phyloP scores from a whole-genome alignment of 352 stramenopile genomes.

The Phytopythium cucurbitacearum region DNA sequence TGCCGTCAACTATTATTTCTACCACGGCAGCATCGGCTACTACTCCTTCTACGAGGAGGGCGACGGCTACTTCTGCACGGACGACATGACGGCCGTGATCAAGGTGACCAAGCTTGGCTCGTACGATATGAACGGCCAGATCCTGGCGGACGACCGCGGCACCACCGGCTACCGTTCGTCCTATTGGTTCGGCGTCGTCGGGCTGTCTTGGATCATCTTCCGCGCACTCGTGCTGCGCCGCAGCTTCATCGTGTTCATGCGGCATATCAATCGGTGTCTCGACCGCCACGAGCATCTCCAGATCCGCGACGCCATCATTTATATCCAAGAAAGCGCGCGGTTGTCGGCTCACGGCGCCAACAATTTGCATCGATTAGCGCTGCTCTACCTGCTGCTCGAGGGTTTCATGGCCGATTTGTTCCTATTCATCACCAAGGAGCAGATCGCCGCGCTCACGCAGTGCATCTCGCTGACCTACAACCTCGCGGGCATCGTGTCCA shows the following conservation, averaged over 20 bases:
- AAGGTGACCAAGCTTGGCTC: conserved; percentile 14
- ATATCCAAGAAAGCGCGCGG: conserved; percentile 17
- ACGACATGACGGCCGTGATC: conserved; percentile 21
- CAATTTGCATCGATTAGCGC: conserved; percentile 11
- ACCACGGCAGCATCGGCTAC: conserved; percentile 13
- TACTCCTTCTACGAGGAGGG: conserved; percentile 23
- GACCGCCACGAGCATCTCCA: conserved; percentile 6
- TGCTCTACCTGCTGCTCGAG: conserved; percentile 19
- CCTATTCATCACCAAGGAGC: conserved; percentile 19
- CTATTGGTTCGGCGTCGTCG: conserved; percentile 22
- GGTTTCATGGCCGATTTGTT: conserved; percentile 27
- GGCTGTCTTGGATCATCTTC: conserved; percentile 17
- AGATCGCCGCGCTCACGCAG: conserved; percentile 10
- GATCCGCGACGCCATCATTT: conserved; percentile 9
- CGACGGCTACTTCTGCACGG: conserved; percentile 11
- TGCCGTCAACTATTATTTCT: conserved; percentile 17
- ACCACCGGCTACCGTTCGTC: conserved; percentile 14
- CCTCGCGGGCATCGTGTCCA: conserved; percentile 14
- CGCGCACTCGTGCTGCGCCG: conserved; percentile 14
- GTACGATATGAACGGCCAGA: conserved; percentile 19
- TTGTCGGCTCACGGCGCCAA: conserved; percentile 14
- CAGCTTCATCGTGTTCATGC: conserved; percentile 13
- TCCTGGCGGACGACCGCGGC: conserved; percentile 11
- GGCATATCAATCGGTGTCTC: conserved; percentile 9
- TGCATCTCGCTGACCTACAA: conserved; percentile 27